Evolutionary conservation across 2,329 filamentous ascomycete species (phyloP).

Genomic region (Aspergillus fructus): DNA sequence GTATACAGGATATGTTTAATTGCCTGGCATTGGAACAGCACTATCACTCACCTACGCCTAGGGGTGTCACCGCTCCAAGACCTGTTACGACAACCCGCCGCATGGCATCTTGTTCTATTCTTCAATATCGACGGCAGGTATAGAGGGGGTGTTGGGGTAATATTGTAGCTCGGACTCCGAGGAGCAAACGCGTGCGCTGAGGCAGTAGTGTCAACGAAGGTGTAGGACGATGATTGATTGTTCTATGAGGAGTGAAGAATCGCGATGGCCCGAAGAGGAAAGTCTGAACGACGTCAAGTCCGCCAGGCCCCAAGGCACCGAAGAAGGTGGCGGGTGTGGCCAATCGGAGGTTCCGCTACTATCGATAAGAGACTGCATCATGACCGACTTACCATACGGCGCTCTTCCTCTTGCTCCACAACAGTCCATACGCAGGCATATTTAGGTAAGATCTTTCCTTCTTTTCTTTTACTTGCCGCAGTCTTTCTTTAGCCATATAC

Average conservation of each 20-base stretch:
- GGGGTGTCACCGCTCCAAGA: slow-evolving; percentile 76
- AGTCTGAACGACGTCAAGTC: slow-evolving; percentile 31
- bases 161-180: not conserved
- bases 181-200: not conserved
- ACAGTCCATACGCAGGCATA: slow-evolving; percentile 1
- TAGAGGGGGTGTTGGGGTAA: not conserved
- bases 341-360: slow-evolving; percentile 20
- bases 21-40: not conserved
- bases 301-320: slow-evolving; percentile 19
- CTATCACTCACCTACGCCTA: slow-evolving; percentile 66
- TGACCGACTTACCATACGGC: slow-evolving; percentile 9
- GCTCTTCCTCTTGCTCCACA: slow-evolving; percentile 9
- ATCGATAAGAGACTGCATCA: slow-evolving; percentile 19
- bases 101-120: slow-evolving; percentile 31
- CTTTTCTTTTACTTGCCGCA: not conserved
- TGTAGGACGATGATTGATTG: not conserved
- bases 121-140: not conserved
- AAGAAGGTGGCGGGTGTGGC: not conserved
- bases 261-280: slow-evolving; percentile 31
- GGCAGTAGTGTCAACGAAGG: not conserved
- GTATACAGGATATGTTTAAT: not conserved
- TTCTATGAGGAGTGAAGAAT: slow-evolving; percentile 13
- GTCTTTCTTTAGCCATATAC: not conserved
- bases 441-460: not conserved
- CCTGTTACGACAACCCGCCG: slow-evolving; percentile 79